phyloP scores from a whole-genome alignment of 257 asterid species.

The Nicotiana undulata region DNA sequence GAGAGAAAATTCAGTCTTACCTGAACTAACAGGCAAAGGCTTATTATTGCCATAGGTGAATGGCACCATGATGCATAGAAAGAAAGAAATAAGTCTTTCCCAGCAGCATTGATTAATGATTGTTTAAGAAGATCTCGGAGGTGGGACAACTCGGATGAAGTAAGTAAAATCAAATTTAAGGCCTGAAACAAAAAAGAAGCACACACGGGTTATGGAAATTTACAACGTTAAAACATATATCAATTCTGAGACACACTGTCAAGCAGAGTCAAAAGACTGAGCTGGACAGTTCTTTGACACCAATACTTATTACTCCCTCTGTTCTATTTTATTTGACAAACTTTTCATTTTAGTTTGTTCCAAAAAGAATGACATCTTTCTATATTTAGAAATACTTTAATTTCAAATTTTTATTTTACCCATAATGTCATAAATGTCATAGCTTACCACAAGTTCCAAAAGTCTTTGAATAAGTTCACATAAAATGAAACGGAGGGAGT shows the following conservation, averaged over 20 bases:
- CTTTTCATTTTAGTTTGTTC: too few species aligned
- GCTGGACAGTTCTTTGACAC: neutral
- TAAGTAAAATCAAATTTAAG: slow-evolving; percentile 75
- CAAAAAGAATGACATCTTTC: too few species aligned
- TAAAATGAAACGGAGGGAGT: too few species aligned
- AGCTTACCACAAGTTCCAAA: too few species aligned
- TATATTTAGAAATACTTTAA: neutral
- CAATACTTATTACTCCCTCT: neutral
- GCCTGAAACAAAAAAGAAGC: slow-evolving; percentile 42
- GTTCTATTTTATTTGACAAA: too few species aligned
- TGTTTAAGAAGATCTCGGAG: slow-evolving; percentile 61
- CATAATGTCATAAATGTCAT: too few species aligned
- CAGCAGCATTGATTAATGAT: slow-evolving; percentile 54
- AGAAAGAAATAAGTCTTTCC: slow-evolving; percentile 59
- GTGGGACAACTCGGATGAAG: slow-evolving; percentile 67
- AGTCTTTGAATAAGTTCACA: too few species aligned
- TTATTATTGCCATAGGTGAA: slow-evolving; percentile 93
- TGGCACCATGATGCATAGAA: slow-evolving; percentile 87
- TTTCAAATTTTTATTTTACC: neutral
- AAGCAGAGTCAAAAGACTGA: neutral
- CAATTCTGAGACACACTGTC: too few species aligned
- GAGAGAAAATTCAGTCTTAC: slow-evolving; percentile 30
- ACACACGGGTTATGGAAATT: neutral
- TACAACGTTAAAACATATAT: neutral
- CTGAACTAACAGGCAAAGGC: slow-evolving; percentile 97